Base-by-base conservation (phyloP, 202 grass and related monocot genomes). In the Cymbopogon flexuosus region DNA sequence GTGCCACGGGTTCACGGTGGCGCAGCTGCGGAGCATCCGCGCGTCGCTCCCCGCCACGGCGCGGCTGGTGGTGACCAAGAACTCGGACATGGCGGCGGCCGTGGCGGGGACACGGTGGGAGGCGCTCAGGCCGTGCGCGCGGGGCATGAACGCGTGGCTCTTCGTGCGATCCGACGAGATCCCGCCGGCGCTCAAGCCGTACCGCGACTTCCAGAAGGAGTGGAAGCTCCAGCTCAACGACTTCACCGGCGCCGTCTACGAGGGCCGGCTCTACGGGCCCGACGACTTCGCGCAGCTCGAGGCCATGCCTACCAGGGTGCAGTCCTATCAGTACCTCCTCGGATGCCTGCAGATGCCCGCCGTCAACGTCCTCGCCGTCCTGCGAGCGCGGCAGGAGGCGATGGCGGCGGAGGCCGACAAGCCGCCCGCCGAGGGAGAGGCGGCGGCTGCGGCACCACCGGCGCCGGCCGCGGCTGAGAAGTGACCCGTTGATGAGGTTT, bases 101-200 rank as follows among this genome's bases (percentile, higher is more conserved):
- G 85, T 94, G 29, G 88, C 86, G 22, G 95, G 95, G 33, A 94
- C 88, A 14, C 83, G 80, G 40, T 94, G 92, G 95, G 95, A 87
- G 84, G 76, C 79, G 60, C 84, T 94, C 4, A 76, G 81, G 6
- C 95, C 90, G 10, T 92, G 87, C 81, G 89, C 91, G 12, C 87
- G 87, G 6, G 95, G 95, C 34, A 94, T 97, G 95, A 97, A 97
- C 52, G 92, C 95, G 1, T 98, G 95, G 92, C 82, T 94, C 8
- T 98, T 98, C 85, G 95, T 98, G 15, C 95, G 89, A 12, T 92
- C 95, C 72, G 95, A 98, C 73, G 92, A 94, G 90, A 93, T 98
- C 73, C 95, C 90, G 24, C 85, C 88, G 8, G 92, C 90, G 6
- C 87, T 94, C 51, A 80, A 86, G 1, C 92, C 95, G 5, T 98